Conservation (phyloP, 192 early-diverging fungal species). For the Backusella parvicylindrica region DNA sequence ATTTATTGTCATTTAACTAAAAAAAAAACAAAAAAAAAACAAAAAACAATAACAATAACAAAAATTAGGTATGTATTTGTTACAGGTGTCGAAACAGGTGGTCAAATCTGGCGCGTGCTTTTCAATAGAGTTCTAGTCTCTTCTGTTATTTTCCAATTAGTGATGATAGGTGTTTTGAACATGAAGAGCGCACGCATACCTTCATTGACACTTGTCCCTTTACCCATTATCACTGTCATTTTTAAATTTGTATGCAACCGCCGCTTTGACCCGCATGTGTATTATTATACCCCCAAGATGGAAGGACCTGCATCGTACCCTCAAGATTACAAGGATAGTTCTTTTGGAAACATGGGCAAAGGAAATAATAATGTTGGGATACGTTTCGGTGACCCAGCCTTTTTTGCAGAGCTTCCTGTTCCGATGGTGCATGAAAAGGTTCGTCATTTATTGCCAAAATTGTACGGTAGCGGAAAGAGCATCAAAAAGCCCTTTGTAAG, state of each 20-base stretch:
- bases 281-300: slow-evolving; percentile 48
- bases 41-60: neutral
- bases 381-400: slow-evolving; percentile 67
- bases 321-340: slow-evolving; percentile 21
- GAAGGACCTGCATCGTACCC: slow-evolving; percentile 21
- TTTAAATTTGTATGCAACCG: slow-evolving; percentile 48
- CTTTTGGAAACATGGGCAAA: neutral
- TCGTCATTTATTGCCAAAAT: slow-evolving; percentile 56
- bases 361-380: slow-evolving; percentile 26
- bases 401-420: slow-evolving; percentile 55
- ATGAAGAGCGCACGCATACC: slow-evolving; percentile 39
- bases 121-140: slow-evolving; percentile 67
- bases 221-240: slow-evolving; percentile 55
- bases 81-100: slow-evolving; percentile 67
- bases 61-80: slow-evolving; percentile 60
- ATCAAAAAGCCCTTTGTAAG: slow-evolving; percentile 18
- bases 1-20: neutral
- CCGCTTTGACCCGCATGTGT: slow-evolving; percentile 48
- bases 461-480: slow-evolving; percentile 47
- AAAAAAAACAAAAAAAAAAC: neutral
- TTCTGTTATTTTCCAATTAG: slow-evolving; percentile 64
- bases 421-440: slow-evolving; percentile 67
- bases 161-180: slow-evolving; percentile 61
- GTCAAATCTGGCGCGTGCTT: slow-evolving; percentile 65
- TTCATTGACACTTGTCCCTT: slow-evolving; percentile 49